These are phyloP conservation scores for Populus tremula DNA, from an alignment of 345 rosid species.

Conservation along the genomic window DNA sequence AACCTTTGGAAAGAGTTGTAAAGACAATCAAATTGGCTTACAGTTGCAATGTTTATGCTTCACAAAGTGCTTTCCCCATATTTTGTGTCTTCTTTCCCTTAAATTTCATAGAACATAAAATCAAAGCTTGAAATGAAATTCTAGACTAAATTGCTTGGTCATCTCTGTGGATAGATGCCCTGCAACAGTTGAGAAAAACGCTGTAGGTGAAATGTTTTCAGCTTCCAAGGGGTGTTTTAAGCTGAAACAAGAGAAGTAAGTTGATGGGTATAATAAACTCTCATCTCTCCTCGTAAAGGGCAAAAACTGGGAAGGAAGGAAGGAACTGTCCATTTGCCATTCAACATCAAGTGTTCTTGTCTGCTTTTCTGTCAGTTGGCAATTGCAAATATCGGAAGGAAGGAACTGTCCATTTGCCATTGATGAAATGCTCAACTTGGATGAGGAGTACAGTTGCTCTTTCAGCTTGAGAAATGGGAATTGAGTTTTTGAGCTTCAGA, in stretches of 20 bases:
- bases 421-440: background rate
- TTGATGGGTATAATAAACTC: background rate
- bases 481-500: background rate
- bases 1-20: constrained; percentile 21
- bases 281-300: background rate
- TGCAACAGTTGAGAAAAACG: background rate
- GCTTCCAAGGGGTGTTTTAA: background rate
- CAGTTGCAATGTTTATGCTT: constrained; percentile 21
- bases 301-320: no score
- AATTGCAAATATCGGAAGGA: background rate
- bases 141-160: background rate
- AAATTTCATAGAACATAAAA: background rate
- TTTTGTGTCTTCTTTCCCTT: background rate
- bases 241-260: background rate
- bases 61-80: constrained; percentile 11
- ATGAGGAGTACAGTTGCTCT: background rate
- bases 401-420: background rate
- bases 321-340: no score
- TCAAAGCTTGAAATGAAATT: background rate
- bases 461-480: background rate
- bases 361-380: background rate
- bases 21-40: constrained; percentile 26
- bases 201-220: background rate
- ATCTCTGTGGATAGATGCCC: background rate
- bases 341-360: no score